These are phyloP conservation scores for Ascochyta clinopodiicola DNA, from an alignment of 2,329 filamentous ascomycete species.

Conservation along the genomic window DNA sequence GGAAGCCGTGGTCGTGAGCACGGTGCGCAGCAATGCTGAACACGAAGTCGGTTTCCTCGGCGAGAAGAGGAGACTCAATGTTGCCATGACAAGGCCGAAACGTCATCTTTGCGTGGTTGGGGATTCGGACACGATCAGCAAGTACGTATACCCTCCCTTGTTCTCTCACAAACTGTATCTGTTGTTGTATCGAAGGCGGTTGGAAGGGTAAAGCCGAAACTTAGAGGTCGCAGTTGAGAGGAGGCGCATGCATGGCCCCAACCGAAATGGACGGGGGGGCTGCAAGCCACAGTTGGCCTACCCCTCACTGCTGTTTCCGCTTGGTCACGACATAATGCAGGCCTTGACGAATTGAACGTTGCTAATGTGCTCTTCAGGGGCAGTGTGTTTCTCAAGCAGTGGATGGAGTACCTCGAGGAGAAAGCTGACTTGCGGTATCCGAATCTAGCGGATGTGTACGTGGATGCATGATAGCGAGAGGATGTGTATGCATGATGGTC, in stretches of 20 bases:
- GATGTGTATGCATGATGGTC: constrained; percentile 47
- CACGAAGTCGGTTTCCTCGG: constrained; percentile 91
- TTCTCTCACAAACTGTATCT: background rate
- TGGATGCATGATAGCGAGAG: constrained; percentile 27
- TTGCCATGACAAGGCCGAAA: constrained; percentile 95
- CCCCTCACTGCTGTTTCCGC: constrained; percentile 9
- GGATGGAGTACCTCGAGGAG: constrained; percentile 92
- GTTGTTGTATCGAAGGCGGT: constrained; percentile 12
- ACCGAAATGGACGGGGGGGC: background rate
- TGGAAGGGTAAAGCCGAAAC: constrained; percentile 12
- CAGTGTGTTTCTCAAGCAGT: constrained; percentile 81
- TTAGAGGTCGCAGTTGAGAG: background rate
- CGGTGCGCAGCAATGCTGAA: constrained; percentile 89
- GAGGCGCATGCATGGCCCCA: constrained; percentile 1
- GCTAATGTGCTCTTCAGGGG: constrained; percentile 63
- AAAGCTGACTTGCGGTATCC: constrained; percentile 90
- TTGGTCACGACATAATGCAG: constrained; percentile 15
- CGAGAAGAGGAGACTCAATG: constrained; percentile 90
- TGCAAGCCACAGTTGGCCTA: constrained; percentile 11
- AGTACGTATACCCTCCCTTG: constrained; percentile 63
- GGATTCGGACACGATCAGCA: constrained; percentile 90
- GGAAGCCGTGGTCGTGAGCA: constrained; percentile 88
- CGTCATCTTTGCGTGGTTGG: constrained; percentile 89
- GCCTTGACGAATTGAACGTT: constrained; percentile 3
- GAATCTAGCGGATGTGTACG: constrained; percentile 61